Base-by-base conservation (phyloP, 495 filamentous ascomycete species). In the Hypoxylon fuscum region DNA sequence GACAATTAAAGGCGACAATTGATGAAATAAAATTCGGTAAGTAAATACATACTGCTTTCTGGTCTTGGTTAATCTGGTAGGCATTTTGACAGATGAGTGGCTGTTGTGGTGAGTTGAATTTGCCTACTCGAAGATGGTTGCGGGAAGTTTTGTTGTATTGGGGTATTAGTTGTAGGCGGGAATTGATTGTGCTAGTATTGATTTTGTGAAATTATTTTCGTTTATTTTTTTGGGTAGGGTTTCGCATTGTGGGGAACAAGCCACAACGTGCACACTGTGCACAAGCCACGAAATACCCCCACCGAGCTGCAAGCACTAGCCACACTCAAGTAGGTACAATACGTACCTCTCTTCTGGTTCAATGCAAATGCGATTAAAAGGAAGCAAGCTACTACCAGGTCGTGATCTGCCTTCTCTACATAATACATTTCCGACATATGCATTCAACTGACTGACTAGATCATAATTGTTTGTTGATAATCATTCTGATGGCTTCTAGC, bases 61-160 rank as follows among this genome's bases (percentile, higher is more conserved):
- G 75, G 90, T 94, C 79, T 93, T 90, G 54, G 84, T 85, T 66
- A 89, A 81, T 79, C 88, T 85, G 77, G 90, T 92, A 87, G 90
- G 90, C 90, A 94, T 93, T 74, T 75, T 81, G 77, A 52, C 63
- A 72, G 55, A 29, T 56, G 63, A 61, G 56, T 45, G 57, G 57
- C 52, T 51, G 57, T 53, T 66, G 63, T 61, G 52, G 44, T 53
- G 63, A 57, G 42, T 53, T 57, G 47, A 48, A 53, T 15, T 48
- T 66, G 63, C 63, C 63, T 57, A 57, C 63, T 66, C 57, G 21
- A 34, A 40, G 35, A 35, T 37, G 46, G 57, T 54, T 61, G 57
- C 56, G 51, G 35, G n/a, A 53, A 57, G 51, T 51, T 46, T 52
- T 22, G 38, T n/a, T n/a, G n/a, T n/a, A n/a, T n/a, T n/a, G n/a